Conservation (phyloP, 768 basidiomycete species). For the Amanita phalloides region DNA sequence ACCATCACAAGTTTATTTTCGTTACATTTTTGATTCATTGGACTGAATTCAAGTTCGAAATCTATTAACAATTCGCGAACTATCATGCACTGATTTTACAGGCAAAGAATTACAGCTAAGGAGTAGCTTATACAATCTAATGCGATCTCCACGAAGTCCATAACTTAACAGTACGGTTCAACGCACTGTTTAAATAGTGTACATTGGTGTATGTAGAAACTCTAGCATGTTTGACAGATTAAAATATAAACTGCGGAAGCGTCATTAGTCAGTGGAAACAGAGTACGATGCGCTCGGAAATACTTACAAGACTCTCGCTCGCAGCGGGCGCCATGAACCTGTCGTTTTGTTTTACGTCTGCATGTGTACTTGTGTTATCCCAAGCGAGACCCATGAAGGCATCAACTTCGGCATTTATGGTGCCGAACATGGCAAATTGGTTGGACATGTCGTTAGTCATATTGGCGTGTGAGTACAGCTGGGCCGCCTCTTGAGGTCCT, state of each 20-base stretch:
- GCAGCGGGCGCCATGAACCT: conserved; percentile 20
- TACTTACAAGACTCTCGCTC: conserved; percentile 20
- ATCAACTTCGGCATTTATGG: conserved; percentile 16
- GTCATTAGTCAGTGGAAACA: conserved; percentile 1
- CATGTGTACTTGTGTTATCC: conserved; percentile 14
- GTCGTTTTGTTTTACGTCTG: conserved; percentile 18
- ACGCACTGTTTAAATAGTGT: neutral
- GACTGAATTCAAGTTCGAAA: neutral
- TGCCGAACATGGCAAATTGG: conserved; percentile 23
- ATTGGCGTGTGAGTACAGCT: conserved; percentile 19
- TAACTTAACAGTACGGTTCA: conserved; percentile 3
- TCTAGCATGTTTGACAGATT: neutral
- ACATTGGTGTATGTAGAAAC: neutral
- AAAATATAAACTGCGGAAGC: conserved; percentile 12
- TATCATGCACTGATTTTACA: neutral
- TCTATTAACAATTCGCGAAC: neutral
- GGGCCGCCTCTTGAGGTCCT: conserved; percentile 11
- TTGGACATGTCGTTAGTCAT: conserved; percentile 19
- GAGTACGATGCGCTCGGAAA: neutral
- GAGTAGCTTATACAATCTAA: conserved; percentile 2
- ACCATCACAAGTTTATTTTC: neutral
- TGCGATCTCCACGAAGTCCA: conserved; percentile 1
- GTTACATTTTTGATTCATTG: neutral
- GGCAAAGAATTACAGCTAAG: neutral
- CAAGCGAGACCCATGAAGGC: conserved; percentile 19